Conservation (phyloP, 345 rosid species). For the Salix arbutifolia region DNA sequence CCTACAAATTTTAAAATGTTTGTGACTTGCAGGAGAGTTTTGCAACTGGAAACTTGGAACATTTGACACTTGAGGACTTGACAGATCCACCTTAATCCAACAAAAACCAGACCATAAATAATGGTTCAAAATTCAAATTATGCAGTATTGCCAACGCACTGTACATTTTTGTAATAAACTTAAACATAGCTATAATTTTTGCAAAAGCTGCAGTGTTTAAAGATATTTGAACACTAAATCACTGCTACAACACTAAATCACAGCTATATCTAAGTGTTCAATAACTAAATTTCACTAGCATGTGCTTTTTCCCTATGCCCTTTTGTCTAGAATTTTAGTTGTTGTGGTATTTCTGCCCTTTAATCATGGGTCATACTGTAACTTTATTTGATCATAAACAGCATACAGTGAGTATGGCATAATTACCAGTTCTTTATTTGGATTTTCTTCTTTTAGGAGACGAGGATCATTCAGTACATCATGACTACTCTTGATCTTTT, state of each 20-base stretch:
- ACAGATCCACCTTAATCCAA: background rate
- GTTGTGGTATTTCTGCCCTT: no score
- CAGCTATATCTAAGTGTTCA: background rate
- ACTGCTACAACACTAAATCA: background rate
- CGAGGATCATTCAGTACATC: constrained; percentile 95
- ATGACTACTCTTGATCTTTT: constrained; percentile 92
- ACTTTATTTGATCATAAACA: background rate
- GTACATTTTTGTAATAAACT: background rate
- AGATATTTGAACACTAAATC: background rate
- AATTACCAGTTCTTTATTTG: constrained; percentile 47
- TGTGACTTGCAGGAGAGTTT: background rate
- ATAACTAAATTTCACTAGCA: background rate
- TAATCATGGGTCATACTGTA: background rate
- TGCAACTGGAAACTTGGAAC: background rate
- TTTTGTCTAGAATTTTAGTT: background rate
- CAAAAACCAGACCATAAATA: background rate
- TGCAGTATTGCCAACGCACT: background rate
- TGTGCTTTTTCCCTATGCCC: background rate
- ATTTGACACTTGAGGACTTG: background rate
- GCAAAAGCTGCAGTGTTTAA: background rate
- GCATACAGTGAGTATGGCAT: background rate
- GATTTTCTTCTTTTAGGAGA: constrained; percentile 56
- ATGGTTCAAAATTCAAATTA: background rate
- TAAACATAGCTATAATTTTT: background rate
- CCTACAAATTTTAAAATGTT: background rate